These are phyloP conservation scores for Cladosporium sp. DNA, from an alignment of 2,329 filamentous ascomycete species.

Conservation along the genomic window DNA sequence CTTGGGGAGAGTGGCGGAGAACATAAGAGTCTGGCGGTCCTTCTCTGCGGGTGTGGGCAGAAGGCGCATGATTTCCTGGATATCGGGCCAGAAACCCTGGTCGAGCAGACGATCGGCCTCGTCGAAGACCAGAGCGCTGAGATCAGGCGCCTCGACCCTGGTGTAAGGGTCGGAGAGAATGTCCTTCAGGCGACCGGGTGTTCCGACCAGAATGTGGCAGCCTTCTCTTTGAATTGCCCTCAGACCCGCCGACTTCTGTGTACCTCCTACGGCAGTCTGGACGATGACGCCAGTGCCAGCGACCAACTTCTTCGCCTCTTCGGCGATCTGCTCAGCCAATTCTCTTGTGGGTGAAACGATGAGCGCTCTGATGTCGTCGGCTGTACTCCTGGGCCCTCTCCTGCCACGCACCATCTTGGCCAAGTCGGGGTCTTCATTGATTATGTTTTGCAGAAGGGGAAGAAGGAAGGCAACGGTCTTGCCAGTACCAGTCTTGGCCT, in stretches of 20 bases:
- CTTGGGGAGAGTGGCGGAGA: constrained; percentile 86
- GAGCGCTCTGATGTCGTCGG: constrained; percentile 55
- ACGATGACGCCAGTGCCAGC: constrained; percentile 63
- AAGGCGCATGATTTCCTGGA: constrained; percentile 43
- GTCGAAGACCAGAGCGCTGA: constrained; percentile 59
- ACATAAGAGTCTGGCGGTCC: constrained; percentile 85
- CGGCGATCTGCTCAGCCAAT: constrained; percentile 60
- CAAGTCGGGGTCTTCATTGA: constrained; percentile 60
- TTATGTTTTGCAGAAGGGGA: constrained; percentile 76
- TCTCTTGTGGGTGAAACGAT: constrained; percentile 62
- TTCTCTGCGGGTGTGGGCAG: constrained; percentile 61
- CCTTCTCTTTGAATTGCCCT: constrained; percentile 65
- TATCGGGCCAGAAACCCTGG: constrained; percentile 49
- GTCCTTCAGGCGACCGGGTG: constrained; percentile 82
- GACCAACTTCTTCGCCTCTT: constrained; percentile 68
- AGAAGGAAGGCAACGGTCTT: constrained; percentile 94
- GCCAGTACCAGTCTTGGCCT: constrained; percentile 94
- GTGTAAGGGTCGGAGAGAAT: constrained; percentile 63
- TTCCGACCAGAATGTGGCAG: constrained; percentile 86
- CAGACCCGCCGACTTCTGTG: constrained; percentile 68
- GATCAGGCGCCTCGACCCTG: constrained; percentile 60
- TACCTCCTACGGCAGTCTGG: constrained; percentile 85
- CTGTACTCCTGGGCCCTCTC: constrained; percentile 47
- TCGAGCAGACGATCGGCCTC: constrained; percentile 66
- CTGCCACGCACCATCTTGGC: constrained; percentile 43